Conservation (phyloP, 2,329 filamentous ascomycete species). For the Furcasterigmium sp. region DNA sequence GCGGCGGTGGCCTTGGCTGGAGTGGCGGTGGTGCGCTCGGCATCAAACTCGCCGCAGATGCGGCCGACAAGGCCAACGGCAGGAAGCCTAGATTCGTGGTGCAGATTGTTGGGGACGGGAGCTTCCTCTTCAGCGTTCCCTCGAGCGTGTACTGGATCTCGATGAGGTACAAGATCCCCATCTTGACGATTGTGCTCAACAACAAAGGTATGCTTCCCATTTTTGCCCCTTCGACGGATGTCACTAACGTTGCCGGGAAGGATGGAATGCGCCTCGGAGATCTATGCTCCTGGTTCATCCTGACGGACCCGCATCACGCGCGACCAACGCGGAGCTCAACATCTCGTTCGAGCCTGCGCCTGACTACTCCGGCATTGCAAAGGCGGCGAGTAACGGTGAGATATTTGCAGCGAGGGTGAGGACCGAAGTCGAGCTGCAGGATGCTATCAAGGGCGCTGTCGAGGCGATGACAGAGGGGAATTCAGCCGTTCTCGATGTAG, state of each 20-base stretch:
- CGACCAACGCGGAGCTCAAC: conserved; percentile 57
- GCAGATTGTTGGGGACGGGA: conserved; percentile 38
- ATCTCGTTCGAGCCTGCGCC: conserved; percentile 55
- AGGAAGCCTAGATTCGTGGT: conserved; percentile 33
- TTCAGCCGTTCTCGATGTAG: background rate
- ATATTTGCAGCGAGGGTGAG: conserved; percentile 42
- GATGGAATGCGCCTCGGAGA: conserved; percentile 56
- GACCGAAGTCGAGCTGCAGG: conserved; percentile 37
- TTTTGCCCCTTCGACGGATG: background rate
- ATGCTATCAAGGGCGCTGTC: conserved; percentile 27
- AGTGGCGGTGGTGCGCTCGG: conserved; percentile 45
- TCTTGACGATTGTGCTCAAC: conserved; percentile 28
- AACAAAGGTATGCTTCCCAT: conserved; percentile 25
- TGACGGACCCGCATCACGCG: conserved; percentile 46
- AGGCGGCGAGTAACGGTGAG: conserved; percentile 52
- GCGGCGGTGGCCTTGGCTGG: conserved; percentile 48
- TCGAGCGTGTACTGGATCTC: conserved; percentile 38
- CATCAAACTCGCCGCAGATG: conserved; percentile 40
- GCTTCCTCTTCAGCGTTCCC: conserved; percentile 36
- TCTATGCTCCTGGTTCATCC: conserved; percentile 55
- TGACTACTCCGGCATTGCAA: conserved; percentile 56
- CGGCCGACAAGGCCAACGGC: conserved; percentile 20
- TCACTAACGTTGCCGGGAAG: conserved; percentile 13
- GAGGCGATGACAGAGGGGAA: background rate
- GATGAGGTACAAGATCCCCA: conserved; percentile 32